phyloP scores from a whole-genome alignment of 2,329 filamentous ascomycete genomes.

The Botrytis tulipae region DNA sequence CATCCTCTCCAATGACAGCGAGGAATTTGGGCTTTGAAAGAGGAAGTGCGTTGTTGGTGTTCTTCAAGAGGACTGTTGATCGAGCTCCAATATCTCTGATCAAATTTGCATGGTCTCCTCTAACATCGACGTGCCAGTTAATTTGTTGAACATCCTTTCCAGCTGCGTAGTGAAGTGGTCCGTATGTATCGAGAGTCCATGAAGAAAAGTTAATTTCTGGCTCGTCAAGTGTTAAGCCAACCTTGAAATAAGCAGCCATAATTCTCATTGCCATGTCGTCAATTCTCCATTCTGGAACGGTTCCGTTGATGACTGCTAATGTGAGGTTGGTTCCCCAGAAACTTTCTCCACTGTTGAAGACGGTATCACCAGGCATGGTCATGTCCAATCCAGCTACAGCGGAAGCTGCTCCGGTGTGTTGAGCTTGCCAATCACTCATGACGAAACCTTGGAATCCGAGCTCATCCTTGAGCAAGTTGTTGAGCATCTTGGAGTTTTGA shows the following conservation, averaged over 20 bases:
- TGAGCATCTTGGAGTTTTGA: constrained; percentile 74
- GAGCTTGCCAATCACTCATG: constrained; percentile 75
- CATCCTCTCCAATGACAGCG: constrained; percentile 79
- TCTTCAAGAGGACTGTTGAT: constrained; percentile 88
- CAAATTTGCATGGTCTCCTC: constrained; percentile 64
- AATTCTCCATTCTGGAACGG: constrained; percentile 79
- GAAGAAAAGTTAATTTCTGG: constrained; percentile 76
- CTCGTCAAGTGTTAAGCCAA: constrained; percentile 51
- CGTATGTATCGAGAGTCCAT: constrained; percentile 72
- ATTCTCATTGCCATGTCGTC: constrained; percentile 92
- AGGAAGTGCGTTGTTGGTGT: constrained; percentile 67
- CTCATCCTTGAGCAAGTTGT: constrained; percentile 74
- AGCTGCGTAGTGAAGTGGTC: constrained; percentile 42
- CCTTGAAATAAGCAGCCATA: constrained; percentile 68
- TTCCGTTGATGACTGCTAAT: constrained; percentile 83
- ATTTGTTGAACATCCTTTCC: constrained; percentile 63
- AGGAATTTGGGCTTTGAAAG: constrained; percentile 75
- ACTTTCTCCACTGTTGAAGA: constrained; percentile 64
- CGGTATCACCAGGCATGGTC: constrained; percentile 83
- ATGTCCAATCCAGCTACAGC: constrained; percentile 54
- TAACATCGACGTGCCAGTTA: constrained; percentile 84
- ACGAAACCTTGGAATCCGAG: constrained; percentile 80
- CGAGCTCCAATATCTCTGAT: constrained; percentile 77
- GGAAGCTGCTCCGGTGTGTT: constrained; percentile 14
- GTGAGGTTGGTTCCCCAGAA: constrained; percentile 85